Conservation (phyloP, 2,329 filamentous ascomycete genomes). For the Fusarium nygamai region DNA sequence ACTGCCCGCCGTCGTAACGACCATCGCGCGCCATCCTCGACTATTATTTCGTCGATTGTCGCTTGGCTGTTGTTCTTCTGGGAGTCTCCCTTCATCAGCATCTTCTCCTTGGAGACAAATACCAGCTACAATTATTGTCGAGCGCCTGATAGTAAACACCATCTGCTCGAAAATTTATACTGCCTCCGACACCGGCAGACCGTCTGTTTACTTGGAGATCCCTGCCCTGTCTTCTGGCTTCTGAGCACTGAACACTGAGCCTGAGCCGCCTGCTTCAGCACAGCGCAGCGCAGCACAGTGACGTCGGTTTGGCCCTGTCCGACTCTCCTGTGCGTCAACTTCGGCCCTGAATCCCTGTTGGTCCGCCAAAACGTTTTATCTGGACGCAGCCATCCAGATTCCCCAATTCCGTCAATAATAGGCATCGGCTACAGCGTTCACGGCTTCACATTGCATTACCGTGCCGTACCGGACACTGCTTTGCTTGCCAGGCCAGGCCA, state of each 20-base stretch:
- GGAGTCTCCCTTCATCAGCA: not conserved
- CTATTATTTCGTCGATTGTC: conserved; percentile 12
- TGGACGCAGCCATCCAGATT: conserved; percentile 3
- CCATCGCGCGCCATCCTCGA: conserved; percentile 19
- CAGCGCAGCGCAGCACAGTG: conserved; percentile 21
- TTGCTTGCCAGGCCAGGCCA: not conserved
- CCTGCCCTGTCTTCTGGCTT: conserved; percentile 26
- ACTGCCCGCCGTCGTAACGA: not conserved
- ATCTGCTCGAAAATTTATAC: not conserved
- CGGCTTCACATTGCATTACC: not conserved
- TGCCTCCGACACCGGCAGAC: conserved; percentile 24
- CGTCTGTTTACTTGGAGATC: conserved; percentile 19
- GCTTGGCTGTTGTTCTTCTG: not conserved
- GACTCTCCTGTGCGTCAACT: conserved; percentile 25
- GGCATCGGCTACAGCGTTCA: conserved; percentile 16
- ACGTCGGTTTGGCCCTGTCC: conserved; percentile 26
- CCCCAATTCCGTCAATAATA: conserved; percentile 7
- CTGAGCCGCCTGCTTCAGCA: conserved; percentile 9
- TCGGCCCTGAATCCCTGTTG: conserved; percentile 20
- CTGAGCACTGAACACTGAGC: conserved; percentile 13
- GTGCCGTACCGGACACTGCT: not conserved
- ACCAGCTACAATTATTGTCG: not conserved
- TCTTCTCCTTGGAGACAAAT: not conserved
- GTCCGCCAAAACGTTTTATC: conserved; percentile 9
- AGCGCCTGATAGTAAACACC: not conserved